Evolutionary conservation across 2,329 filamentous ascomycete species (phyloP).

Genomic region (Scytalidium lignicola): DNA sequence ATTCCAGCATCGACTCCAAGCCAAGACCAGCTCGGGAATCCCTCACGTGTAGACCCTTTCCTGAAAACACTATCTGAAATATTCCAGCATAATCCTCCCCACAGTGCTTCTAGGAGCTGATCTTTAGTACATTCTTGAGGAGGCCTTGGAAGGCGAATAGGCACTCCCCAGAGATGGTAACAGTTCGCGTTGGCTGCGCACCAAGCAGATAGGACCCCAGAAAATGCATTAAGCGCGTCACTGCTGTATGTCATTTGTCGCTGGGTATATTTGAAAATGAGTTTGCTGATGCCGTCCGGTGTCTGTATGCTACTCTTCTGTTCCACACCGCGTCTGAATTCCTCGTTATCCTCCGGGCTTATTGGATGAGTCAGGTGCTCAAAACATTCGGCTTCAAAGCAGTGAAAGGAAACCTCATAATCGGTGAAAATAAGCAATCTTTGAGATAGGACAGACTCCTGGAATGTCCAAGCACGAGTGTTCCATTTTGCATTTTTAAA

Average conservation of each 20-base stretch:
- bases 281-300: background rate
- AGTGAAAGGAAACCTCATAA: slow-evolving; percentile 8
- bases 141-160: background rate
- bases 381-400: slow-evolving; percentile 1
- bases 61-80: background rate
- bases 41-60: background rate
- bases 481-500: slow-evolving; percentile 3
- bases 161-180: background rate
- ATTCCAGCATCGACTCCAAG: background rate
- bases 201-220: background rate
- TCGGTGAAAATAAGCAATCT: slow-evolving; percentile 7
- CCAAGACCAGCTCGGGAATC: slow-evolving; percentile 6
- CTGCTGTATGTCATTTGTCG: background rate
- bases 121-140: background rate
- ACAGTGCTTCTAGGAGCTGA: background rate
- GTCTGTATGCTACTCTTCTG: background rate
- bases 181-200: background rate
- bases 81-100: background rate
- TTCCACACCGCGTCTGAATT: background rate
- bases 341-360: background rate
- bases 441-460: slow-evolving; percentile 5
- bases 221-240: background rate
- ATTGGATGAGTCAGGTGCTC: slow-evolving; percentile 5
- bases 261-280: background rate
- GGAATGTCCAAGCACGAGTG: slow-evolving; percentile 7